Evolutionary conservation across 164 flowering plant species (phyloP).

Genomic region (Piper longum): DNA sequence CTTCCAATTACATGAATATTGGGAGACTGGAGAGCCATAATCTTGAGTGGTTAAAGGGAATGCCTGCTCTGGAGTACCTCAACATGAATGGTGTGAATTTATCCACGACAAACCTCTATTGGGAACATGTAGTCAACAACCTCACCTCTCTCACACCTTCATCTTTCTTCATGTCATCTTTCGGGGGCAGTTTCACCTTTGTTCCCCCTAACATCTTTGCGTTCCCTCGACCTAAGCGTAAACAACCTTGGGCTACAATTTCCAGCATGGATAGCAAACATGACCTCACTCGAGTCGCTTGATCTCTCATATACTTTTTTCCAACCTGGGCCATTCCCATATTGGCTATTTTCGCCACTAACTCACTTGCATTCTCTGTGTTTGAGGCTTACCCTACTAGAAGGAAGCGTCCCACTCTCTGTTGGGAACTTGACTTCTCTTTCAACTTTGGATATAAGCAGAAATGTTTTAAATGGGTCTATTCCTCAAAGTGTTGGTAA

Average conservation of each 20-base stretch:
- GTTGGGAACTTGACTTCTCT: background rate
- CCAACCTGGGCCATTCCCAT: background rate
- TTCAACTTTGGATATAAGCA: background rate
- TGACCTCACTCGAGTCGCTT: background rate
- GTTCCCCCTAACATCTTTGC: background rate
- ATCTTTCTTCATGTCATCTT: background rate
- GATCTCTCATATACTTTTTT: background rate
- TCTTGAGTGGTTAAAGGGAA: background rate
- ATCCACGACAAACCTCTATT: background rate
- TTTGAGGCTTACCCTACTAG: background rate
- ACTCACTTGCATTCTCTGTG: background rate
- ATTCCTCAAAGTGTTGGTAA: constrained; percentile 3
- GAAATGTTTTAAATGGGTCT: constrained; percentile 11
- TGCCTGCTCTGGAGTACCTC: background rate
- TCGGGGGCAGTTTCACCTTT: background rate
- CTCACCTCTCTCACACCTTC: background rate
- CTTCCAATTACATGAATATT: background rate
- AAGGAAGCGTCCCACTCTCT: background rate
- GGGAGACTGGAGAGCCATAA: background rate
- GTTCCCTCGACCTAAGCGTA: background rate
- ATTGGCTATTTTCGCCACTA: background rate
- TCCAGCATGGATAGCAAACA: background rate
- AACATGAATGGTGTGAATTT: background rate
- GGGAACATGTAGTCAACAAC: background rate
- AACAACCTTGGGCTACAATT: background rate